These are phyloP conservation scores for Penicillium chermesinum DNA, from an alignment of 495 filamentous ascomycete genomes.

Conservation along the genomic window DNA sequence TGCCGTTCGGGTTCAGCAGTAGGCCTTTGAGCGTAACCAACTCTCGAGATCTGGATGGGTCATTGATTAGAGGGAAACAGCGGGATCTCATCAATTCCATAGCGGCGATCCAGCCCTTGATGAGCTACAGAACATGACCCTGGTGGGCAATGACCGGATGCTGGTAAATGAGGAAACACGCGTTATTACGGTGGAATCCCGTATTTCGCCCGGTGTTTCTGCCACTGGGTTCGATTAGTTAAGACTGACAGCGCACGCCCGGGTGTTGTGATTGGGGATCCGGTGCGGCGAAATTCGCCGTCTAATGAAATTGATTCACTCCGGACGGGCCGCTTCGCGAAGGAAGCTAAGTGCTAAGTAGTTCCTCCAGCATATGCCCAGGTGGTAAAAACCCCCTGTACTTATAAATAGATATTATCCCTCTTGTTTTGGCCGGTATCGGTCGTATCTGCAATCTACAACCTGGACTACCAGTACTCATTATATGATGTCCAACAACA, in stretches of 20 bases:
- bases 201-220: slow-evolving; percentile 3
- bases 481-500: not conserved
- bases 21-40: not conserved
- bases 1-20: slow-evolving; percentile 9
- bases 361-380: not conserved
- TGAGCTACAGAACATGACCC: slow-evolving; percentile 7
- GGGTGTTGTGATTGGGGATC: not conserved
- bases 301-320: not conserved
- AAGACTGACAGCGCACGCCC: not conserved
- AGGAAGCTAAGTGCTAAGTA: not conserved
- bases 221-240: slow-evolving; percentile 1
- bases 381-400: no score
- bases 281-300: not conserved
- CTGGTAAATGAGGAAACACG: slow-evolving; percentile 4
- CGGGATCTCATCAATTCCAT: not conserved
- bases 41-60: not conserved
- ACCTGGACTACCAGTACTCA: no score
- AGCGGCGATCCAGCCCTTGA: slow-evolving; percentile 3
- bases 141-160: slow-evolving; percentile 9
- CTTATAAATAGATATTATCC: not conserved
- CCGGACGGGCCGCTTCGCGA: not conserved
- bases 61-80: not conserved
- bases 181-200: slow-evolving; percentile 5
- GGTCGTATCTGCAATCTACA: no score
- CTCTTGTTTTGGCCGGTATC: not conserved